These are phyloP conservation scores for Talaromyces nanjingensis DNA, from an alignment of 495 filamentous ascomycete species.

Conservation along the genomic window DNA sequence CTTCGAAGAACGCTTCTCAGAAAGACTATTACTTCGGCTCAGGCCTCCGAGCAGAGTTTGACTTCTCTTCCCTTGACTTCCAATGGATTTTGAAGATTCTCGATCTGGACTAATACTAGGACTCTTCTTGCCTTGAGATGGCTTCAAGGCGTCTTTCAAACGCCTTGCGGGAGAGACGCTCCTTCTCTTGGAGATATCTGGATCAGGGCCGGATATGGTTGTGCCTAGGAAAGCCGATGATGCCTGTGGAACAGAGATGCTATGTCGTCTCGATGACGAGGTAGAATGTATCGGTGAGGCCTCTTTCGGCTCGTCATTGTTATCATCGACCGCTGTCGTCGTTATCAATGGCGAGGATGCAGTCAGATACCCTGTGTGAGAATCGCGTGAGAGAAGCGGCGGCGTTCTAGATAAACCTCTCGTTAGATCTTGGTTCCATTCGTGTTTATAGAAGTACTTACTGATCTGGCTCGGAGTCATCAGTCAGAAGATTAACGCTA, in stretches of 20 bases:
- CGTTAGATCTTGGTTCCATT: constrained; percentile 10
- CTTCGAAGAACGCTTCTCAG: constrained; percentile 28
- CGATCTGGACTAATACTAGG: constrained; percentile 37
- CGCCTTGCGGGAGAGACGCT: constrained; percentile 37
- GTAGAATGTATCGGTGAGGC: background rate
- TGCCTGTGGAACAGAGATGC: constrained; percentile 5
- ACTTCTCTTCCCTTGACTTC: constrained; percentile 21
- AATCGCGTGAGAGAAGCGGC: constrained; percentile 63
- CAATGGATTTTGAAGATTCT: constrained; percentile 28
- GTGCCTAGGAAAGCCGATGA: constrained; percentile 8
- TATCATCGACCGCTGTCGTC: constrained; percentile 39
- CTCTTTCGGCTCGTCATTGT: constrained; percentile 12
- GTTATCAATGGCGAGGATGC: constrained; percentile 75
- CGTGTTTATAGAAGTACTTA: constrained; percentile 37
- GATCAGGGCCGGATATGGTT: constrained; percentile 26
- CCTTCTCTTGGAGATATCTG: constrained; percentile 27
- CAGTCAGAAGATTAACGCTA: constrained; percentile 53
- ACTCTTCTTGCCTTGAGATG: constrained; percentile 31
- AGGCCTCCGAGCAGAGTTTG: constrained; percentile 25
- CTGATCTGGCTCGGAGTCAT: constrained; percentile 65
- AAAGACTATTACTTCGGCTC: constrained; percentile 33
- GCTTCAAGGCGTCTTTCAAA: constrained; percentile 38
- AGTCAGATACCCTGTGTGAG: constrained; percentile 73
- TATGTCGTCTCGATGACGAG: constrained; percentile 2
- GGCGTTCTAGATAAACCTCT: constrained; percentile 37